Conservation (phyloP, 768 basidiomycete genomes). For the Leccinum truebloodii region DNA sequence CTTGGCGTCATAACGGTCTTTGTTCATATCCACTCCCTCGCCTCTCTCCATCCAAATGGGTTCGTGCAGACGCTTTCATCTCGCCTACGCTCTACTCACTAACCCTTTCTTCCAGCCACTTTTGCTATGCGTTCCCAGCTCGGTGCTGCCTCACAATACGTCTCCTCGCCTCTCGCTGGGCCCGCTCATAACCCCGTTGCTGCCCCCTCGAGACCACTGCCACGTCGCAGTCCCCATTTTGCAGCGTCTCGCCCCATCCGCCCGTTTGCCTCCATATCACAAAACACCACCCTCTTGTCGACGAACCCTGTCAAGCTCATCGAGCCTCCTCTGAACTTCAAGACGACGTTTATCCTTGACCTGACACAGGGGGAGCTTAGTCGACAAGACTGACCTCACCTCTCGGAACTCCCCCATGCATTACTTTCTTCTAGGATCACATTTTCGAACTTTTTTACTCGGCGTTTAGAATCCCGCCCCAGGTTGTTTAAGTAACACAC, state of each 20-base stretch:
- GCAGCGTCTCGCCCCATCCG: constrained; percentile 74
- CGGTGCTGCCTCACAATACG: constrained; percentile 37
- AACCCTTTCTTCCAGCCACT: constrained; percentile 32
- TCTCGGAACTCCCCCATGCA: neutral
- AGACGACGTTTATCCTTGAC: constrained; percentile 70
- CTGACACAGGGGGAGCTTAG: constrained; percentile 84
- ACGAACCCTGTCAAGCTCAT: constrained; percentile 72
- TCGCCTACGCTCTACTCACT: neutral
- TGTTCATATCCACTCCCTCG: constrained; percentile 10
- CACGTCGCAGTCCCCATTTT: constrained; percentile 56
- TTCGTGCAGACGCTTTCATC: constrained; percentile 24
- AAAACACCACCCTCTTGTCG: constrained; percentile 21
- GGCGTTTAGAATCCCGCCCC: constrained; percentile 18
- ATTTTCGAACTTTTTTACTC: constrained; percentile 18
- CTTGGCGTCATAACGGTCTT: constrained; percentile 32
- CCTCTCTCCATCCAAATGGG: constrained; percentile 36
- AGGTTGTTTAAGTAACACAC: constrained; percentile 21
- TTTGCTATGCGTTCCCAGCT: constrained; percentile 35
- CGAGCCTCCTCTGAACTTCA: constrained; percentile 72
- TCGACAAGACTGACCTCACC: constrained; percentile 51
- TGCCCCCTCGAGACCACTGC: constrained; percentile 34
- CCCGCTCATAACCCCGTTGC: constrained; percentile 34
- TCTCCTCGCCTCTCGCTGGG: constrained; percentile 66
- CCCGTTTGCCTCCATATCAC: constrained; percentile 67
- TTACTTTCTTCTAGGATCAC: neutral